phyloP scores from a whole-genome alignment of 169 alveolate genomes.

The Sarcocystis neurona region DNA sequence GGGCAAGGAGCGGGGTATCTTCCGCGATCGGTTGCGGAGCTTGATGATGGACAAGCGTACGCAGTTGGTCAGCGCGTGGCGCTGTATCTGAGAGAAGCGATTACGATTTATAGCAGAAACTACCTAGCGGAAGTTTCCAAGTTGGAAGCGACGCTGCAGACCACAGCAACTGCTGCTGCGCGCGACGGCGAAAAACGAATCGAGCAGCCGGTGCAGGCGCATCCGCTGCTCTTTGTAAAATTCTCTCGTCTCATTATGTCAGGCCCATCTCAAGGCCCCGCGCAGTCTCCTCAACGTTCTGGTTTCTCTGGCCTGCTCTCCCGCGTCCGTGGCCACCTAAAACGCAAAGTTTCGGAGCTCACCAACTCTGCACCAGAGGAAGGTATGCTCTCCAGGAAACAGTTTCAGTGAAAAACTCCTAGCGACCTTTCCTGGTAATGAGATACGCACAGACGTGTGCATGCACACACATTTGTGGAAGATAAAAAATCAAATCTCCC shows the following conservation, averaged over 20 bases:
- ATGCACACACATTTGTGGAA: not conserved
- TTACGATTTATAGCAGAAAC: not conserved
- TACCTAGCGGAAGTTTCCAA: conserved; percentile 40
- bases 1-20: conserved; percentile 11
- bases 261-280: not conserved
- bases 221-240: conserved; percentile 17
- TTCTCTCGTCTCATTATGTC: not conserved
- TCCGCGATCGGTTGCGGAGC: not conserved
- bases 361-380: too few species aligned
- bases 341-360: too few species aligned
- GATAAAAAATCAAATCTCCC: not conserved
- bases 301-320: too few species aligned
- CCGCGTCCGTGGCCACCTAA: too few species aligned
- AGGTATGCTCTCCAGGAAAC: too few species aligned
- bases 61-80: conserved; percentile 51
- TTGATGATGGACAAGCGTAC: conserved; percentile 35
- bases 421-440: too few species aligned
- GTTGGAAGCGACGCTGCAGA: too few species aligned
- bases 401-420: too few species aligned
- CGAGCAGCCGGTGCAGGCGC: not conserved
- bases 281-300: too few species aligned
- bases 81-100: conserved; percentile 17
- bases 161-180: conserved; percentile 41
- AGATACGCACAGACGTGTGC: not conserved
- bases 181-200: not conserved